Percentiles rank a stretch among this genome's conserved stretches.
phyloP scores from a whole-genome alignment of 352 stramenopile genomes.

The Phytophthora sojae region DNA sequence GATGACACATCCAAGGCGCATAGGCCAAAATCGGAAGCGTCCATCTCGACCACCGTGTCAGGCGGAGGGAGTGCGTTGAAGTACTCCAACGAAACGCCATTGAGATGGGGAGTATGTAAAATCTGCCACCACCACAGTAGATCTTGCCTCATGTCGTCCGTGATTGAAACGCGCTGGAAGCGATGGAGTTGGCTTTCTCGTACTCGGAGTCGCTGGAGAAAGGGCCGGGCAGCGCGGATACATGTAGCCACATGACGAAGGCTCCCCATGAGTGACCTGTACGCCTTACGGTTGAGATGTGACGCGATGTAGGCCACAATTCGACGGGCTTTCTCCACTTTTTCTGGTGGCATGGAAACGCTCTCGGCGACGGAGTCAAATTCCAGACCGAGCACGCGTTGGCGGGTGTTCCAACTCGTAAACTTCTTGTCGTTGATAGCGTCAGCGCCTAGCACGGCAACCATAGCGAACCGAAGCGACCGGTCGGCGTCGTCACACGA shows the following conservation, averaged over 20 bases:
- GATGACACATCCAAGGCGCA: slow-evolving; percentile 5
- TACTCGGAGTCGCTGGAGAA: slow-evolving; percentile 15
- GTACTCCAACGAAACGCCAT: slow-evolving; percentile 23
- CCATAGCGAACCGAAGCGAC: slow-evolving; percentile 26
- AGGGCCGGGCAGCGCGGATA: background rate
- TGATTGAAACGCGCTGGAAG: background rate
- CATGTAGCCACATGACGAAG: background rate
- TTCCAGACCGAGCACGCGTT: slow-evolving; percentile 20
- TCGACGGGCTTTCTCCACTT: slow-evolving; percentile 5
- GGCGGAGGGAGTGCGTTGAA: background rate
- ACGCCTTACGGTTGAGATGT: too few species aligned
- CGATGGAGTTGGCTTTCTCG: slow-evolving; percentile 5
- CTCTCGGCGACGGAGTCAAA: slow-evolving; percentile 18
- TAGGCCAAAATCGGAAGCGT: slow-evolving; percentile 22
- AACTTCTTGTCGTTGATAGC: slow-evolving; percentile 26
- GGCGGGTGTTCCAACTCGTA: background rate
- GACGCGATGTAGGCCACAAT: too few species aligned
- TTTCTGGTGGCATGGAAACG: slow-evolving; percentile 14
- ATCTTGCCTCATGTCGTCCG: slow-evolving; percentile 16
- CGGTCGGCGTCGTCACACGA: slow-evolving; percentile 10
- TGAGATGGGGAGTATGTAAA: slow-evolving; percentile 9
- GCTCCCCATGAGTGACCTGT: too few species aligned
- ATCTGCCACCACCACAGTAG: slow-evolving; percentile 24
- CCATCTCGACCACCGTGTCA: slow-evolving; percentile 9
- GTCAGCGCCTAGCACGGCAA: background rate